phyloP scores from a whole-genome alignment of 257 asterid genomes.

The Solanum acaule region DNA sequence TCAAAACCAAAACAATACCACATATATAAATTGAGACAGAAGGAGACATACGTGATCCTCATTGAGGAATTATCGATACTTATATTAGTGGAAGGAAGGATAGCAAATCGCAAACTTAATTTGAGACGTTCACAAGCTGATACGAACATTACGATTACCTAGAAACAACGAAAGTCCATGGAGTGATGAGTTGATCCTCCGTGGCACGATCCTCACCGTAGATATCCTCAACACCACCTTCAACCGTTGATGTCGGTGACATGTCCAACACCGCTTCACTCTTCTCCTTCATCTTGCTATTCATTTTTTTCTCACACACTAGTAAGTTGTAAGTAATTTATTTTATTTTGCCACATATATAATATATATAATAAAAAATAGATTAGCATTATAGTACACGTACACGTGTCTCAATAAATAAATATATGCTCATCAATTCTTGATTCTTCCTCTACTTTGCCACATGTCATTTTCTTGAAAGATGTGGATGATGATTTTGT shows the following conservation, averaged over 20 bases:
- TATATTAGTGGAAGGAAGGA: neutral
- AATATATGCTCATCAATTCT: neutral
- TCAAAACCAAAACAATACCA: neutral
- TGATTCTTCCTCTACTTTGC: neutral
- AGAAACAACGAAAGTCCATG: slow-evolving; percentile 69
- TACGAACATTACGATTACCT: slow-evolving; percentile 19
- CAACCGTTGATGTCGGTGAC: slow-evolving; percentile 30
- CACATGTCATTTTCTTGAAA: neutral
- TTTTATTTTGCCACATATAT: neutral
- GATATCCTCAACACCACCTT: slow-evolving; percentile 80
- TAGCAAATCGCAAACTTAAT: neutral
- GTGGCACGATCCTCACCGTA: slow-evolving; percentile 89
- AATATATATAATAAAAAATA: neutral
- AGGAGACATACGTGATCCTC: neutral
- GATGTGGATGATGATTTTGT: neutral
- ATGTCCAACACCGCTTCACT: slow-evolving; percentile 45
- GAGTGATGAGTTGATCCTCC: slow-evolving; percentile 75
- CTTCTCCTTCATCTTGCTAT: slow-evolving; percentile 43
- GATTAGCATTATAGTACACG: neutral
- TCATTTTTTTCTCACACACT: slow-evolving; percentile 24
- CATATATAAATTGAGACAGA: neutral
- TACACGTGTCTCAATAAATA: neutral
- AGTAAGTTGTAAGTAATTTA: neutral
- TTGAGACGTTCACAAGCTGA: neutral
- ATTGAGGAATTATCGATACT: neutral